These are phyloP conservation scores for Ploettnerulaceae sp. DNA, from an alignment of 2,329 filamentous ascomycete species.

Conservation along the genomic window DNA sequence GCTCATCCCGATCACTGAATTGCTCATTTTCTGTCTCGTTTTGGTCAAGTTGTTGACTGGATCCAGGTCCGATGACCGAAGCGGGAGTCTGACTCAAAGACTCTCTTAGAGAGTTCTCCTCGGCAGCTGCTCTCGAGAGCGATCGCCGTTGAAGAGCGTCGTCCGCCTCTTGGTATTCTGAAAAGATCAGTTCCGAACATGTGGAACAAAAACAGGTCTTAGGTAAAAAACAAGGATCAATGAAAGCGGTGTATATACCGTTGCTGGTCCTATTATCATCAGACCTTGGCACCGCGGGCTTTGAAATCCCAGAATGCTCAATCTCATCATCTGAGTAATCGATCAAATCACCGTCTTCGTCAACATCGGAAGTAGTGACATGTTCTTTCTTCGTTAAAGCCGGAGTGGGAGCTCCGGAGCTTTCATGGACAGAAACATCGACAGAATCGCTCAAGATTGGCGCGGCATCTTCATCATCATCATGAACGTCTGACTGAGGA, in stretches of 20 bases:
- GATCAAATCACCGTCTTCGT: constrained; percentile 40
- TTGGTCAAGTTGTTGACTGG: constrained; percentile 13
- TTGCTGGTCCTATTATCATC: constrained; percentile 19
- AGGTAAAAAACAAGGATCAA: constrained; percentile 25
- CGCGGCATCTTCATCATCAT: neutral
- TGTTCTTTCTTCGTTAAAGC: neutral
- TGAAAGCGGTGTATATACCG: constrained; percentile 28
- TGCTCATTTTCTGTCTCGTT: constrained; percentile 39
- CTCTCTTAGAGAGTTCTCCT: constrained; percentile 6
- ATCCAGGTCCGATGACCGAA: constrained; percentile 5
- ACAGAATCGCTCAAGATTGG: neutral
- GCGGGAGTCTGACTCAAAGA: constrained; percentile 1
- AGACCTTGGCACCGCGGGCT: constrained; percentile 7
- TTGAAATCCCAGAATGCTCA: constrained; percentile 32
- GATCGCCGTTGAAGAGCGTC: constrained; percentile 26
- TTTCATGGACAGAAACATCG: neutral
- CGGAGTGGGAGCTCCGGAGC: neutral
- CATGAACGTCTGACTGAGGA: neutral
- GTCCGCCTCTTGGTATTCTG: constrained; percentile 24
- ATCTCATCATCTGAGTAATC: constrained; percentile 43
- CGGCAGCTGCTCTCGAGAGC: constrained; percentile 1
- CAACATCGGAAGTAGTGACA: constrained; percentile 6
- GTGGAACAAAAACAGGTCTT: constrained; percentile 28
- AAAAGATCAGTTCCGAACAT: constrained; percentile 24
- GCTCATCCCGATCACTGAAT: too few relatives aligned